These are phyloP conservation scores for Pterocarpus macrocarpus DNA, from an alignment of 306 rosid genomes.

Conservation along the genomic window DNA sequence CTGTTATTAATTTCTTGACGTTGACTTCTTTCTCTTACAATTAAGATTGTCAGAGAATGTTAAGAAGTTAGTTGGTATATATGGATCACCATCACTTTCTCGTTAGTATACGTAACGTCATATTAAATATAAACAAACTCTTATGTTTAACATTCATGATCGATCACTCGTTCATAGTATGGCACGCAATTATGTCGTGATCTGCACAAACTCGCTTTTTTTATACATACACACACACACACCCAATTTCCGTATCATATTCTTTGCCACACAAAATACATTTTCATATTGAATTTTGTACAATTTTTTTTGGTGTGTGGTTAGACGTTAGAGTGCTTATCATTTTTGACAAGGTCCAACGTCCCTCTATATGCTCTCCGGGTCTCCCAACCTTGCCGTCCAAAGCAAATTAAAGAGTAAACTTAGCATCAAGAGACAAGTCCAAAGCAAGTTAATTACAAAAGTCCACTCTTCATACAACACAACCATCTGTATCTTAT, in stretches of 20 bases:
- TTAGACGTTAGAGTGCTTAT: not conserved
- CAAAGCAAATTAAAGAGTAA: conserved; percentile 1
- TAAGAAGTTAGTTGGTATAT: not conserved
- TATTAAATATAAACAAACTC: not conserved
- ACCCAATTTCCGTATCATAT: not conserved
- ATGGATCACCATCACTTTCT: conserved; percentile 9
- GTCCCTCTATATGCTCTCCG: not conserved
- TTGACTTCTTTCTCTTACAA: not conserved
- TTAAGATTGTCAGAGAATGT: not conserved
- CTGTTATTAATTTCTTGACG: not conserved
- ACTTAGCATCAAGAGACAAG: conserved; percentile 2
- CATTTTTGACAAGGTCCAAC: not conserved
- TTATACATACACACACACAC: not conserved
- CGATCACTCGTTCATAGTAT: not conserved
- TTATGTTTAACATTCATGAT: not conserved
- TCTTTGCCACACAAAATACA: not conserved
- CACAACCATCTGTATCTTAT: not conserved
- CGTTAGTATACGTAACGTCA: not conserved
- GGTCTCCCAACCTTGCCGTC: conserved; percentile 40
- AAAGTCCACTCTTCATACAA: conserved; percentile 21
- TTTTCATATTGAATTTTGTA: not conserved
- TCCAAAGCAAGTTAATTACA: not conserved
- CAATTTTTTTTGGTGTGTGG: not conserved
- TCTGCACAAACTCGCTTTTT: not conserved
- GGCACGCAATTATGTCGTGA: conserved; percentile 10